Percentiles rank a stretch among this genome's conserved stretches.
phyloP scores from a whole-genome alignment of 1,139 yeast genomes.

The Meyerozyma sp. region DNA sequence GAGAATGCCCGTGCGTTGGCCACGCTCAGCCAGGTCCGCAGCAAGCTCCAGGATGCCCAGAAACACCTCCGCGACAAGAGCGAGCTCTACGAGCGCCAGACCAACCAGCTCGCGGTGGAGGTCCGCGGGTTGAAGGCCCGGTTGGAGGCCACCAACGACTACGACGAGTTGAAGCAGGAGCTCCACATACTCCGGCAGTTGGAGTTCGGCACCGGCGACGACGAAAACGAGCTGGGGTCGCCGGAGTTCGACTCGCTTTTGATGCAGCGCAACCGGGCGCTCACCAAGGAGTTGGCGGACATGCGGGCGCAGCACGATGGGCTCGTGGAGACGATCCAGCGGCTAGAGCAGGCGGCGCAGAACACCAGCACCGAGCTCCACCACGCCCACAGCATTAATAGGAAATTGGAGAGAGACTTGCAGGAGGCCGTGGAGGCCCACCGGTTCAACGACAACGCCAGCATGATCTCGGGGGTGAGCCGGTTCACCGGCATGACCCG shows the following conservation, averaged over 20 bases:
- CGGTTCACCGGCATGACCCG: conserved; percentile 28
- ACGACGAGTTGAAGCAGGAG: conserved; percentile 75
- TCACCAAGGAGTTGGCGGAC: conserved; percentile 56
- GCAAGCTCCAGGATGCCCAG: conserved; percentile 23
- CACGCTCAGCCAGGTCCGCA: conserved; percentile 50
- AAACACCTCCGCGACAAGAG: conserved; percentile 28
- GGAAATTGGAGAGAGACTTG: conserved; percentile 69
- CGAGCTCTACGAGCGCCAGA: conserved; percentile 41
- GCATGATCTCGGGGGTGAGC: conserved; percentile 59
- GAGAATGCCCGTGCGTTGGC: conserved; percentile 65
- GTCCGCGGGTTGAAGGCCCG: conserved; percentile 43
- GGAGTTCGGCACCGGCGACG: conserved; percentile 55
- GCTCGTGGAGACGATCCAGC: conserved; percentile 26
- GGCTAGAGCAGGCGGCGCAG: conserved; percentile 36
- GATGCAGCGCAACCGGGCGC: conserved; percentile 53
- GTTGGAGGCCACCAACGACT: conserved; percentile 49
- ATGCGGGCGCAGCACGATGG: conserved; percentile 50
- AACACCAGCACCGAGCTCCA: conserved; percentile 29
- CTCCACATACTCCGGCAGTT: conserved; percentile 66
- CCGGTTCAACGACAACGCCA: conserved; percentile 57
- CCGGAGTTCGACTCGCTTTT: conserved; percentile 42
- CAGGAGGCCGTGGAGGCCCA: conserved; percentile 34
- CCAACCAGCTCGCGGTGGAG: conserved; percentile 45
- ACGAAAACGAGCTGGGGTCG: conserved; percentile 12
- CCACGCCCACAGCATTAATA: conserved; percentile 39